Evolutionary conservation across 2,329 filamentous ascomycete genomes (phyloP), one percentile per base, ranked within the genome.

Genomic region (Aspergillus ruber): DNA sequence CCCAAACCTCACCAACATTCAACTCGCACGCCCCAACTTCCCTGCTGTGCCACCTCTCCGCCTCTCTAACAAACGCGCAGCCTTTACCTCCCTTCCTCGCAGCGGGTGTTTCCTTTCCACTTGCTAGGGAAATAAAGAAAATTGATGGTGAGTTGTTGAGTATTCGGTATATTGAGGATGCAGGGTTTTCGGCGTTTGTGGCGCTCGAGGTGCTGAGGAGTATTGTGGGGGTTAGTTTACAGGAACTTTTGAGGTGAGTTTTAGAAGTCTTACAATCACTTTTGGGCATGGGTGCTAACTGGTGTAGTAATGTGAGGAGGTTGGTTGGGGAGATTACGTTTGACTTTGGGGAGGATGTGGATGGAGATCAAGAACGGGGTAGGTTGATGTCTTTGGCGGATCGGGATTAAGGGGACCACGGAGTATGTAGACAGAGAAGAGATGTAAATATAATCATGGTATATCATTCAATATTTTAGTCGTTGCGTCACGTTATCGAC

Each of bases 181-280:
- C 83, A 0, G 84, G 84, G 0, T 88, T 87, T 65, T 80, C 83
- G 6, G 83, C 84, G 38, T 89, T 88, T 65, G 84, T 85, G 0
- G 79, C 87, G 10, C 71, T 88, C 51, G 84, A 88, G 61, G 81
- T 89, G 8, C 15, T 66, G 40, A 56, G 63, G 35, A 62, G 59
- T 6, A 58, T 65, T 44, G 54, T 66, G 12, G 60, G 58, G 32
- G 61, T 57, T 36, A 59, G 56, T 18, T 49, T 66, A 44, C 57
- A 56, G 43, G 58, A 56, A 18, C 46, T 67, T 21, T 42, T 66
- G 23, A 53, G 53, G 63, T 67, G 56, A 51, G 59, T 56, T 4
- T 7, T 0, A 20, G 3, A 3, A 12, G 23, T 13, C 13, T 4
- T 33, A 5, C 4, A 4, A 3, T n/a, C 4, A 3, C 29, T 33